Base-by-base conservation (phyloP, 352 stramenopile species). In the Phytophthora pluvialis region DNA sequence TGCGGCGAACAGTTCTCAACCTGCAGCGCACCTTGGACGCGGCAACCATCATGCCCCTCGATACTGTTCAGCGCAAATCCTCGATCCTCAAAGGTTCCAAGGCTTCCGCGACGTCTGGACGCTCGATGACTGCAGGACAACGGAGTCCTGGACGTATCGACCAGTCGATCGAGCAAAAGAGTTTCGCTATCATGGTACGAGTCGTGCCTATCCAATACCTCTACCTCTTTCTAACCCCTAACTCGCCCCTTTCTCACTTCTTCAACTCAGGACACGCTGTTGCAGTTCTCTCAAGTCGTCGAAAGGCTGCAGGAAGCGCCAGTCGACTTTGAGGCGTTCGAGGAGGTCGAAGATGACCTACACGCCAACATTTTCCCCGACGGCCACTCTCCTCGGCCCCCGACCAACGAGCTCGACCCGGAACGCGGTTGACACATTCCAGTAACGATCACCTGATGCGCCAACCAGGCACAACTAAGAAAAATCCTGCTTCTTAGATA, bases 271-370 rank as follows among this genome's bases (percentile, higher is more conserved):
- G 80, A 89, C 44, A 82, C 76, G 5, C 44, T 90, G 26, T 44
- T 90, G 54, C 75, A 86, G 47, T 89, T 88, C 38, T 90, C 81
- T 1, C 57, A 77, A 12, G 67, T 90, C 15, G 57, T 90, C 0
- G 78, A 86, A 28, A 81, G 67, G 28, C 46, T 90, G 11, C 77
- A 88, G 38, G 78, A 87, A 31, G 78, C 81, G 0, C 78, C 80
- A 2, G 38, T 67, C 7, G 64, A 77, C 8, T 90, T 77, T 62
- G 81, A 90, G 26, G 72, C 72, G 2, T 74, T 77, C 52, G 47
- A 67, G 0, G 49, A 31, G 1, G 10, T 52, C 18, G 50, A 72
- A 12, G 43, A 78, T 8, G 48, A 72, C 15, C 33, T 70, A 1
- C 54, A 67, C 40, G 18, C 44, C 6, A 59, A 44, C 25, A 54